Base-by-base conservation (phyloP, 106 monocot genomes). In the Allium sativum region DNA sequence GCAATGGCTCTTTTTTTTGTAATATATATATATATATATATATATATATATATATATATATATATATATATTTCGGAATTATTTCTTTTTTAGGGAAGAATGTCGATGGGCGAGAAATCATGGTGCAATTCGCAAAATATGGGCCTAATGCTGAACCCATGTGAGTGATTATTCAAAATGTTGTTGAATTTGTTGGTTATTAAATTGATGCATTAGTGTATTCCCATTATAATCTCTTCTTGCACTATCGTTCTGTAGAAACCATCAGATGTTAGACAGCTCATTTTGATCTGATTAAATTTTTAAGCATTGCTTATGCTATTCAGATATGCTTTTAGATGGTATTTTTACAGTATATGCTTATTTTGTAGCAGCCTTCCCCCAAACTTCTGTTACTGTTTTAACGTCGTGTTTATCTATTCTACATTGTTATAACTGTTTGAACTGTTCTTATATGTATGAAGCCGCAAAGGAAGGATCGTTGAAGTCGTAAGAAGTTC, bases 71-170 rank as follows among this genome's bases (percentile, higher is more conserved):
- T 53, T n/a, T 31, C 1, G 31, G 31, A 31, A 13, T 20, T 69
- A 6, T 21, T 54, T 44, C 44, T 6, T 44, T 61, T 73, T 22
- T 46, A 93, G 93, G 93, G 47, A 85, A 79, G 53, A 81, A 56
- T 68, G 89, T 94, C 18, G 93, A 90, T 73, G 93, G 93, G 3
- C 62, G 89, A 43, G 72, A 82, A 16, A 94, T 94, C 40, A 89
- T 94, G 89, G 93, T 94, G 52, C 93, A 94, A 59, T 94, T 94
- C 78, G 93, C 93, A 4, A 94, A 94, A 59, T 94, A 94, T 65
- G 89, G 93, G 21, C 93, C 93, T 8, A 94, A 94, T 79, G 89
- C 93, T 42, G 93, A 94, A 67, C 67, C 59, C 9, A 93, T 93
- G 93, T 93, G 74, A 76, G 89, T 73, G 53, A 6, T 58, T 18